Conservation (phyloP, 202 grass and related monocot genomes). For the Zizania palustris region DNA sequence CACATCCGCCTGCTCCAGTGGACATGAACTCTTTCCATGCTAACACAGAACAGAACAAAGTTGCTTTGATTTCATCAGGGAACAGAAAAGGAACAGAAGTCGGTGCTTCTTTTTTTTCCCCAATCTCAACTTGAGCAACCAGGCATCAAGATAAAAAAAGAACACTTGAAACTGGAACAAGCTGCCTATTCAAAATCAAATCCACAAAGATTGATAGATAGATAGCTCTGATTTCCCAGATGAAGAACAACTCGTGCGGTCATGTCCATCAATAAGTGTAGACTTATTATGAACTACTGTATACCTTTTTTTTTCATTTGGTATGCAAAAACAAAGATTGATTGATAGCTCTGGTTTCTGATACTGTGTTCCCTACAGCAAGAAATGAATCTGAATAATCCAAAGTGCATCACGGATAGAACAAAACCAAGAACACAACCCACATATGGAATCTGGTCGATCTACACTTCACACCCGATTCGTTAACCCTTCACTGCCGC, state of each 20-base stretch:
- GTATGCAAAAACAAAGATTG: conserved; percentile 45
- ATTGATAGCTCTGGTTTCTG: background rate
- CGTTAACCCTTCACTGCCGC: conserved; percentile 19
- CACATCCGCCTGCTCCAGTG: background rate
- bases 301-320: conserved; percentile 28
- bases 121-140: conserved; percentile 31
- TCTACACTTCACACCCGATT: conserved; percentile 3
- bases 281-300: conserved; percentile 46
- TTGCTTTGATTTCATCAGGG: conserved; percentile 24
- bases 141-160: conserved; percentile 11
- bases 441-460: conserved; percentile 25
- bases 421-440: conserved; percentile 26
- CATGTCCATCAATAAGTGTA: conserved; percentile 22
- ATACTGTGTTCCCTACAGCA: conserved; percentile 35
- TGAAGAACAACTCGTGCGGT: conserved; percentile 34
- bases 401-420: conserved; percentile 39
- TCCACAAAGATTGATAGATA: background rate
- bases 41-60: conserved; percentile 32
- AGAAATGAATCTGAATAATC: conserved; percentile 43
- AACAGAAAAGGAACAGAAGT: conserved; percentile 6
- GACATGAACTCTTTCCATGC: conserved; percentile 32
- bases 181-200: background rate
- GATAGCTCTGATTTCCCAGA: background rate
- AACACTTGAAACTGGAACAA: conserved; percentile 9
- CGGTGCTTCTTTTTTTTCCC: conserved; percentile 19